These are phyloP conservation scores for Clohesyomyces aquaticus DNA, from an alignment of 495 filamentous ascomycete species.

Conservation along the genomic window DNA sequence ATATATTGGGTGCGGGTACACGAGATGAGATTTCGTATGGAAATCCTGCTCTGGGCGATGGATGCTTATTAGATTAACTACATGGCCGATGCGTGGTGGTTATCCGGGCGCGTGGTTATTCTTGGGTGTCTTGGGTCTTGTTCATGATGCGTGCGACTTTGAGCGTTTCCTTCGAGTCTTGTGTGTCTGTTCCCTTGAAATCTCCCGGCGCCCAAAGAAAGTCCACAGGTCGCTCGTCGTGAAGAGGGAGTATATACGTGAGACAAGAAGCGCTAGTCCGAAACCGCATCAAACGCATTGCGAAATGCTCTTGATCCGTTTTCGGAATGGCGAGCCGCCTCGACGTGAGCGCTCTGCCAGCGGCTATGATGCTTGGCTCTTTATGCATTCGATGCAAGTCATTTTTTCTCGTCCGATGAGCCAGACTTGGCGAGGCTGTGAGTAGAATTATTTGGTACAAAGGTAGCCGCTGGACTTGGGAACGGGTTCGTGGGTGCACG, in stretches of 20 bases:
- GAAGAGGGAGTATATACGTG: no score
- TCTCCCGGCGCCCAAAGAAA: no score
- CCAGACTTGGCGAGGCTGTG: slow-evolving; percentile 5
- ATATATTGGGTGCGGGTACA: slow-evolving; percentile 11
- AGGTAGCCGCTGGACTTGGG: neutral
- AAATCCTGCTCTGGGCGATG: neutral
- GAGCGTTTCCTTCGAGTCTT: no score
- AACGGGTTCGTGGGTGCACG: neutral
- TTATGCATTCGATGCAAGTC: slow-evolving; percentile 15
- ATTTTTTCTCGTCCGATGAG: slow-evolving; percentile 4
- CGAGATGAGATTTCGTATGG: slow-evolving; percentile 3
- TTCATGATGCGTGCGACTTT: no score
- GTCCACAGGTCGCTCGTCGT: no score
- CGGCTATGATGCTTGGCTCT: slow-evolving; percentile 10
- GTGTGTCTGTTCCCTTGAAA: no score
- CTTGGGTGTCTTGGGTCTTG: no score
- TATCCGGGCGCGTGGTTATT: no score
- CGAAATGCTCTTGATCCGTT: no score
- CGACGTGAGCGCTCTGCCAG: neutral
- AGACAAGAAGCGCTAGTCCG: no score
- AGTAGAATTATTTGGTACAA: neutral
- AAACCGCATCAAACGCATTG: no score
- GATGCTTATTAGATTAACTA: neutral
- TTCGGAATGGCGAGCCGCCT: neutral
- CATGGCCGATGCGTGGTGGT: no score